Conservation (phyloP, 2,329 filamentous ascomycete species). For the Cytospora paraplurivora region DNA sequence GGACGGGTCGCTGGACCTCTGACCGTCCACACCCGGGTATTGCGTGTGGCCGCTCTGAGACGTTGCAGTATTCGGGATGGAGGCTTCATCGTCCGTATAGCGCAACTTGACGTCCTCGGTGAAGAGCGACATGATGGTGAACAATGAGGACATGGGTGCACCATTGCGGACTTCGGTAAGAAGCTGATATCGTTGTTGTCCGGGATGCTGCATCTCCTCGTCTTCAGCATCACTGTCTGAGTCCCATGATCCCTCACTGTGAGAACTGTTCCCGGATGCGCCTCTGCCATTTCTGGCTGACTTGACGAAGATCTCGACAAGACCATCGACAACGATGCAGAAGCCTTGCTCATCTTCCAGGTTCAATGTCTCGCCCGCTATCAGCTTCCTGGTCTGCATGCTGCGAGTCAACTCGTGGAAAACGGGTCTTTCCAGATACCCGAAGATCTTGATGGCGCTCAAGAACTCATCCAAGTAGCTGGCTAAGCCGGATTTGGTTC, state of each 20-base stretch:
- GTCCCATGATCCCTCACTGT: constrained; percentile 46
- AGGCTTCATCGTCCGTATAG: constrained; percentile 65
- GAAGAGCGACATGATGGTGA: constrained; percentile 95
- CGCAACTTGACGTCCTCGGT: constrained; percentile 89
- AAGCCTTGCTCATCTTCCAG: constrained; percentile 98
- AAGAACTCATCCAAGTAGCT: constrained; percentile 98
- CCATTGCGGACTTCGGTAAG: constrained; percentile 97
- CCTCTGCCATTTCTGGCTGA: constrained; percentile 63
- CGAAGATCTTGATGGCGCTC: constrained; percentile 98
- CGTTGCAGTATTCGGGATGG: constrained; percentile 35
- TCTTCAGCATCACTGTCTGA: constrained; percentile 61
- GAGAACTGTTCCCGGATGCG: constrained; percentile 45
- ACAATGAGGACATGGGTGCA: constrained; percentile 96
- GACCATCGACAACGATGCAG: constrained; percentile 92
- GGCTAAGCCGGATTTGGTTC: constrained; percentile 86
- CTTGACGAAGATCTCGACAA: constrained; percentile 98
- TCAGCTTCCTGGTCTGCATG: constrained; percentile 96
- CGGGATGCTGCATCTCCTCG: constrained; percentile 59
- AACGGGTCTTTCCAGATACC: constrained; percentile 91
- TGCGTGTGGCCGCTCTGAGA: constrained; percentile 36
- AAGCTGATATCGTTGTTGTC: constrained; percentile 86
- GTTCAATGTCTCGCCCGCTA: constrained; percentile 92
- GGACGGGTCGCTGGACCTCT: constrained; percentile 37
- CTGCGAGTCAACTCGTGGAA: constrained; percentile 97
- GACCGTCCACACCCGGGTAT: constrained; percentile 37